Conservation (phyloP, 2,329 filamentous ascomycete species). For the Mollisiaceae sp. region DNA sequence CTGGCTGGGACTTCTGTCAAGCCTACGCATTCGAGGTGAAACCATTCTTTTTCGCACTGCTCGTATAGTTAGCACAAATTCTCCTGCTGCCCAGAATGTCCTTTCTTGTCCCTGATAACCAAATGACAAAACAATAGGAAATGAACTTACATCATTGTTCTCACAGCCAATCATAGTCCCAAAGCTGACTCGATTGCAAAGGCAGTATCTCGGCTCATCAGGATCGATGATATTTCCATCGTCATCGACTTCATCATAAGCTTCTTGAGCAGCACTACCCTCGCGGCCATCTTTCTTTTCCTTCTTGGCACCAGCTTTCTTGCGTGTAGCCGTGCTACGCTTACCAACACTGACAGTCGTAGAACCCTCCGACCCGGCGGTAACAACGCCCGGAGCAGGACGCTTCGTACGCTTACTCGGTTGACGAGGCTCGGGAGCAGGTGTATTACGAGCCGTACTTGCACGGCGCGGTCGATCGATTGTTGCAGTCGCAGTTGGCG, state of each 20-base stretch:
- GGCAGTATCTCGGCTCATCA: constrained; percentile 76
- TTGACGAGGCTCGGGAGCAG: constrained; percentile 49
- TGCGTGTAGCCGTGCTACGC: constrained; percentile 71
- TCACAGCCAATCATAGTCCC: constrained; percentile 86
- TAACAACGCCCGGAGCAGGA: constrained; percentile 75
- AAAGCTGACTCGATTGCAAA: constrained; percentile 80
- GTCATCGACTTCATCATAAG: constrained; percentile 66
- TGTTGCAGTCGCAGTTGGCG: constrained; percentile 28
- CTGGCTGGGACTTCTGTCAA: constrained; percentile 70
- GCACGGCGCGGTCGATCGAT: constrained; percentile 43
- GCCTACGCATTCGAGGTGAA: constrained; percentile 79
- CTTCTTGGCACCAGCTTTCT: constrained; percentile 60
- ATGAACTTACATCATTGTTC: constrained; percentile 69
- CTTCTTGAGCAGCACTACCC: constrained; percentile 52
- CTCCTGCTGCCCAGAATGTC: constrained; percentile 7
- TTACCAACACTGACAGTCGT: constrained; percentile 70
- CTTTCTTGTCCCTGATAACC: neutral
- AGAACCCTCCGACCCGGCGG: constrained; percentile 48
- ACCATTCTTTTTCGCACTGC: constrained; percentile 83
- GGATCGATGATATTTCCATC: constrained; percentile 75
- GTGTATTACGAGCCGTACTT: constrained; percentile 48
- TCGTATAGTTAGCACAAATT: constrained; percentile 26
- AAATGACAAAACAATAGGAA: neutral
- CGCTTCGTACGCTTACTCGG: constrained; percentile 67
- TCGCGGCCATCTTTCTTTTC: constrained; percentile 45